Evolutionary conservation across 2,329 filamentous ascomycete species (phyloP).

Genomic region (Gremmenia infestans): DNA sequence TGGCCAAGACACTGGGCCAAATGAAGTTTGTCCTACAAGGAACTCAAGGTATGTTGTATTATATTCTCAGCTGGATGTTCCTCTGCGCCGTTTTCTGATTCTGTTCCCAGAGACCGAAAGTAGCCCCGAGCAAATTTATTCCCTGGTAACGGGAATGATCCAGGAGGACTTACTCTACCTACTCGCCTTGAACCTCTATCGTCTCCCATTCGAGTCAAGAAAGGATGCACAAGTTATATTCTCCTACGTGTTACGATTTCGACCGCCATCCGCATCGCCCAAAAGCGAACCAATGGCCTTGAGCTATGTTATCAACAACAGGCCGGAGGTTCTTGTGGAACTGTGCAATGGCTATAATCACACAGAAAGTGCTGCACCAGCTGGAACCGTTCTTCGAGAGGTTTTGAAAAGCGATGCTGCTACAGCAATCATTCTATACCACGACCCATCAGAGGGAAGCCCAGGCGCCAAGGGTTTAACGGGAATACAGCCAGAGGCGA

Average conservation of each 20-base stretch:
- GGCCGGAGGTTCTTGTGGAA: slow-evolving; percentile 82
- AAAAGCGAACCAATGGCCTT: slow-evolving; percentile 77
- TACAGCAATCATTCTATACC: slow-evolving; percentile 86
- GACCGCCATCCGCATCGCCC: slow-evolving; percentile 60
- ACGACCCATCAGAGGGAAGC: slow-evolving; percentile 75
- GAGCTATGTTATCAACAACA: slow-evolving; percentile 79
- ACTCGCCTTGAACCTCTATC: slow-evolving; percentile 76
- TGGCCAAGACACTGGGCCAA: slow-evolving; percentile 77
- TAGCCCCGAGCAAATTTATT: slow-evolving; percentile 80
- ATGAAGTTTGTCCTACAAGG: slow-evolving; percentile 95
- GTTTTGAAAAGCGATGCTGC: slow-evolving; percentile 86
- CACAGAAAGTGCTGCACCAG: slow-evolving; percentile 86
- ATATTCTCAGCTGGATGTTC: neutral
- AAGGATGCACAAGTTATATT: slow-evolving; percentile 96
- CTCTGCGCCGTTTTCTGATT: slow-evolving; percentile 6
- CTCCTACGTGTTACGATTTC: slow-evolving; percentile 90
- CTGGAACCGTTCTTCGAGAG: slow-evolving; percentile 83
- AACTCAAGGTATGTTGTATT: slow-evolving; percentile 64
- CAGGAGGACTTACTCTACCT: slow-evolving; percentile 84
- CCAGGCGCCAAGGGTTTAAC: slow-evolving; percentile 66
- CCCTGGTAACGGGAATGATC: slow-evolving; percentile 78
- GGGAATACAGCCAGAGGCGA: slow-evolving; percentile 69
- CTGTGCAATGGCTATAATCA: slow-evolving; percentile 86
- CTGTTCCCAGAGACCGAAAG: slow-evolving; percentile 69
- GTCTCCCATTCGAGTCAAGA: slow-evolving; percentile 88